These are phyloP conservation scores for Cutaneotrichosporon dermatis DNA, from an alignment of 1,284 basidiomycete species.

Conservation along the genomic window DNA sequence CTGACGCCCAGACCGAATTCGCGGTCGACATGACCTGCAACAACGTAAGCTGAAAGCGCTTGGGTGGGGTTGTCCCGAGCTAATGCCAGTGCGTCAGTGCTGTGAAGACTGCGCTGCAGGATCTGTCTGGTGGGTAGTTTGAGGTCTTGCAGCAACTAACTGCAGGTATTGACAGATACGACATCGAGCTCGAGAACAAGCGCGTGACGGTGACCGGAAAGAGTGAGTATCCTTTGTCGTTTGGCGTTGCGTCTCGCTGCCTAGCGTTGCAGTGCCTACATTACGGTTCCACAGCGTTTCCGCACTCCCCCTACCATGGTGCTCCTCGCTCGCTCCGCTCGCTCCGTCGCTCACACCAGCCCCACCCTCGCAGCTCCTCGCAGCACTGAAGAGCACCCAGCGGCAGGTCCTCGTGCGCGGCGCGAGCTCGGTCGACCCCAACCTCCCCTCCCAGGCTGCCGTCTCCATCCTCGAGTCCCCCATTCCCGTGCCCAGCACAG, in stretches of 20 bases:
- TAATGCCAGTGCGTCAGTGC: constrained; percentile 43
- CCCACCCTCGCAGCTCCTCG: constrained; percentile 46
- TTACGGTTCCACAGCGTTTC: no score
- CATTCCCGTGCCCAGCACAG: constrained; percentile 31
- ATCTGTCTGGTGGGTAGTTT: constrained; percentile 28
- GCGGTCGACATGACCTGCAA: constrained; percentile 51
- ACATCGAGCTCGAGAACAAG: constrained; percentile 48
- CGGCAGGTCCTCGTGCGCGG: constrained; percentile 51
- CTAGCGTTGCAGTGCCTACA: background rate
- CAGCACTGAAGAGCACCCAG: constrained; percentile 47
- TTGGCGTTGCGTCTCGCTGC: background rate
- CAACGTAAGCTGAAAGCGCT: constrained; percentile 26
- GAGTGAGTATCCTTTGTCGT: constrained; percentile 26
- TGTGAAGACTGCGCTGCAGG: constrained; percentile 36
- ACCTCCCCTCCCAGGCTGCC: constrained; percentile 37
- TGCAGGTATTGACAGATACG: constrained; percentile 45
- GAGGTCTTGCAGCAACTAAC: background rate
- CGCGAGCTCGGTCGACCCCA: constrained; percentile 29
- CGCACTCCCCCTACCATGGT: background rate
- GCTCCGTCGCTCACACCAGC: constrained; percentile 27
- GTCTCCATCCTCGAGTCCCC: constrained; percentile 50
- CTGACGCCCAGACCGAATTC: constrained; percentile 44
- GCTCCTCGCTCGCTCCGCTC: background rate
- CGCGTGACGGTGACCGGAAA: constrained; percentile 47
- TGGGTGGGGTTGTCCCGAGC: background rate